Evolutionary conservation across 2,329 filamentous ascomycete genomes (phyloP).

Genomic region (Fusarium sp.): DNA sequence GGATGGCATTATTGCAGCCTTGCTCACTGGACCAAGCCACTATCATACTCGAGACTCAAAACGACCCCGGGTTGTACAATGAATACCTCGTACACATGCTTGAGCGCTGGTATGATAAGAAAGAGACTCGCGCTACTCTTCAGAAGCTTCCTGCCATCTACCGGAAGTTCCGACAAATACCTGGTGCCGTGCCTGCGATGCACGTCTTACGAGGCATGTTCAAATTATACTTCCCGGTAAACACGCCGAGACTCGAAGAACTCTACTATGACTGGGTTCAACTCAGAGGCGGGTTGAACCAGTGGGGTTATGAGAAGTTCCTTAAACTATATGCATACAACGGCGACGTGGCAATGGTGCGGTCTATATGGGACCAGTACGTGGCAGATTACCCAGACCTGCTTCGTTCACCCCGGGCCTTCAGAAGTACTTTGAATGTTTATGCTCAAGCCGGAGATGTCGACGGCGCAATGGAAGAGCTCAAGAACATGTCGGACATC

Average conservation of each 20-base stretch:
- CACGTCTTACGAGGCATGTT: conserved; percentile 63
- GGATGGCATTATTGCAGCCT: conserved; percentile 51
- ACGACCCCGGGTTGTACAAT: conserved; percentile 60
- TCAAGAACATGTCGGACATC: conserved; percentile 72
- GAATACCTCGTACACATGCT: conserved; percentile 59
- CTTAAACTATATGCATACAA: conserved; percentile 64
- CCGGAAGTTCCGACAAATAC: conserved; percentile 61
- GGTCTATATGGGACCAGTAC: conserved; percentile 63
- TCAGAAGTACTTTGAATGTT: conserved; percentile 77
- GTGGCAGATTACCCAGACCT: conserved; percentile 55
- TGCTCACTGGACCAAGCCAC: conserved; percentile 54
- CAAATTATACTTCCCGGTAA: conserved; percentile 56
- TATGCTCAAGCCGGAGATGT: conserved; percentile 80
- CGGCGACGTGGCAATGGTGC: conserved; percentile 64
- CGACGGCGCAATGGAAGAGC: conserved; percentile 70
- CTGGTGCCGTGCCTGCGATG: conserved; percentile 55
- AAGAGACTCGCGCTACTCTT: conserved; percentile 49
- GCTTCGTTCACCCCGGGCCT: conserved; percentile 55
- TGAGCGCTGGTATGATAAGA: conserved; percentile 47
- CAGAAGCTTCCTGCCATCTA: conserved; percentile 62
- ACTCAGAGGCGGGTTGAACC: conserved; percentile 57
- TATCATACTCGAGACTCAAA: conserved; percentile 58
- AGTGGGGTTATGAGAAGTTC: conserved; percentile 64
- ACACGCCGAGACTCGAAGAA: conserved; percentile 61
- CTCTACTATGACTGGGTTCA: conserved; percentile 66